phyloP scores from a whole-genome alignment of 176 grass and related monocot genomes.

The Aegilops sharonensis region DNA sequence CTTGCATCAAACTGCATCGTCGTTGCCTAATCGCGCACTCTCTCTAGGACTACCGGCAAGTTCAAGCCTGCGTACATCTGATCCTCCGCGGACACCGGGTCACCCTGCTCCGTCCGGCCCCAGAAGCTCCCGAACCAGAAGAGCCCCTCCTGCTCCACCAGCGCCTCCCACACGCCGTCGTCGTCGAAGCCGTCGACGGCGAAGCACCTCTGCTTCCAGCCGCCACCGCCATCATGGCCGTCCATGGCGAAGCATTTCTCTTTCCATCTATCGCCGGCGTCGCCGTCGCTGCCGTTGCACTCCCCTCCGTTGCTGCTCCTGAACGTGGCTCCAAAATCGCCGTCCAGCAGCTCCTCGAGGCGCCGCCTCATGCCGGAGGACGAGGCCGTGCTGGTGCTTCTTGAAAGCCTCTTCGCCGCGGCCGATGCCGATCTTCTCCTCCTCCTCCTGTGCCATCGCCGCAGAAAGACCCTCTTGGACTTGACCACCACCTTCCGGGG shows the following conservation, averaged over 20 bases:
- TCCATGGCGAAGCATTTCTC: not conserved
- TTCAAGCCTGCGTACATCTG: conserved; percentile 23
- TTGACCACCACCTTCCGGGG: conserved; percentile 60
- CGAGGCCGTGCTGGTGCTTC: not conserved
- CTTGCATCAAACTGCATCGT: not conserved
- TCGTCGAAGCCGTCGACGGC: not conserved
- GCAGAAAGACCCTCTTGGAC: conserved; percentile 67
- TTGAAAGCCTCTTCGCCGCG: not conserved
- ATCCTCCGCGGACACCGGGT: not conserved
- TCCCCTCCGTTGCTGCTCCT: not conserved
- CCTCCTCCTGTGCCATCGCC: conserved; percentile 46
- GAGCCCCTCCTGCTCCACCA: conserved; percentile 50
- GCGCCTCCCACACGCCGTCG: conserved; percentile 44
- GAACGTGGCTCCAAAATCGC: conserved; percentile 32
- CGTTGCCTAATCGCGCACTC: conserved; percentile 11
- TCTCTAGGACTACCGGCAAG: conserved; percentile 28
- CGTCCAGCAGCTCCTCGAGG: conserved; percentile 19
- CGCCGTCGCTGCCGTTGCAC: not conserved
- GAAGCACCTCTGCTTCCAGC: conserved; percentile 5
- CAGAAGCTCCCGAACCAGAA: conserved; percentile 98
- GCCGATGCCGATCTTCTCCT: not conserved
- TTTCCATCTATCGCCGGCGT: not conserved
- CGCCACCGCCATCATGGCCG: not conserved
- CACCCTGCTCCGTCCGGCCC: conserved; percentile 39
- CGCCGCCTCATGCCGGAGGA: conserved; percentile 4